phyloP scores from a whole-genome alignment of 179 eudicot genomes.

The Silene coronaria region DNA sequence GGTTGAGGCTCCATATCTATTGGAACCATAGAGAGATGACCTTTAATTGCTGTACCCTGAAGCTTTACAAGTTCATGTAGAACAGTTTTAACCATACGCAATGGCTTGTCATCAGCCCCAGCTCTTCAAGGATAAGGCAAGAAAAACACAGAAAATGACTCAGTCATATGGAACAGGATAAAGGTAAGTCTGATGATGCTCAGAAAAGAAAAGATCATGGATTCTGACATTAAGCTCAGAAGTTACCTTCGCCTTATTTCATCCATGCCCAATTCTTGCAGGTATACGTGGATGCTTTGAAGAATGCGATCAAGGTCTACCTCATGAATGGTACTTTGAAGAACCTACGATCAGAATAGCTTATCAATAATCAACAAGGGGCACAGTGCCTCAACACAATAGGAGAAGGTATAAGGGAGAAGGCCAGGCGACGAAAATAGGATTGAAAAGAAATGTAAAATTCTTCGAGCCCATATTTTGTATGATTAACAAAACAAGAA shows the following conservation, averaged over 20 bases:
- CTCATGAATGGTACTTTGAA: constrained; percentile 81
- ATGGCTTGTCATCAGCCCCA: constrained; percentile 97
- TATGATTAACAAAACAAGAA: background rate
- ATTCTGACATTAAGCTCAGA: background rate
- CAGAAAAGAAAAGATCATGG: background rate
- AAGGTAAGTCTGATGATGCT: background rate
- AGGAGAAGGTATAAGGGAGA: background rate
- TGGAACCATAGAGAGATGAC: constrained; percentile 94
- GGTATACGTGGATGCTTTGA: constrained; percentile 88
- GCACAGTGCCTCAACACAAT: background rate
- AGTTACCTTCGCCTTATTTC: constrained; percentile 89
- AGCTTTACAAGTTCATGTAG: constrained; percentile 98
- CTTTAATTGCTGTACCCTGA: constrained; percentile 94
- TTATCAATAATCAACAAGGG: background rate
- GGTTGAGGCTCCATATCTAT: constrained; percentile 96
- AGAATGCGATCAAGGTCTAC: constrained; percentile 94
- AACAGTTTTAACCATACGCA: constrained; percentile 98
- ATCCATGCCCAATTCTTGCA: constrained; percentile 97
- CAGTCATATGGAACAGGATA: background rate
- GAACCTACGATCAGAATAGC: constrained; percentile 47
- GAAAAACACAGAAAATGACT: background rate
- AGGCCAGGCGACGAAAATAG: background rate
- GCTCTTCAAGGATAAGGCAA: constrained; percentile 42
- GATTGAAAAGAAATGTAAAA: background rate
- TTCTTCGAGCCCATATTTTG: background rate